A percentile compares a stretch with the other conserved stretches of the same genome.
Conservation (phyloP, 2,329 filamentous ascomycete species). For the Arthrobotrys sinensis region DNA sequence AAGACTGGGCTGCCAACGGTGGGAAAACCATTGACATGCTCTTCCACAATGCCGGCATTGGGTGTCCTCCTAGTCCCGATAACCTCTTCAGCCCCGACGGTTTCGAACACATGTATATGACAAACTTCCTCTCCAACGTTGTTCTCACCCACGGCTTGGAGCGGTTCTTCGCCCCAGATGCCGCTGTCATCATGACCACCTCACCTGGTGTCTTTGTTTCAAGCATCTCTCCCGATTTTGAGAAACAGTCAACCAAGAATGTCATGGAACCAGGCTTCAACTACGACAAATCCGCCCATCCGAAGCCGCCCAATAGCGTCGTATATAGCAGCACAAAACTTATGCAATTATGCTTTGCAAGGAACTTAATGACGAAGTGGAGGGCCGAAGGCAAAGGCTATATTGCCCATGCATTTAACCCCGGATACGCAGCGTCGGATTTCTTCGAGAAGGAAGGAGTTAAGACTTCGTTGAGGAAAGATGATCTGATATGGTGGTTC, state of each 20-base stretch:
- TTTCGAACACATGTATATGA: slow-evolving; percentile 55
- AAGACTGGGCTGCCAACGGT: slow-evolving; percentile 46
- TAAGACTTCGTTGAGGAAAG: slow-evolving; percentile 6
- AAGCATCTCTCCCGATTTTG: slow-evolving; percentile 24
- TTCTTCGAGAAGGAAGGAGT: slow-evolving; percentile 52
- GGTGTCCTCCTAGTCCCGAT: slow-evolving; percentile 32
- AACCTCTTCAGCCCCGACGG: slow-evolving; percentile 37
- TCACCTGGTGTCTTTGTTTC: slow-evolving; percentile 50
- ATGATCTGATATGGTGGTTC: slow-evolving; percentile 47
- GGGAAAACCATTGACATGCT: slow-evolving; percentile 57
- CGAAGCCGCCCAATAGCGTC: slow-evolving; percentile 32
- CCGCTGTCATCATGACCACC: slow-evolving; percentile 47
- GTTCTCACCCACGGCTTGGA: slow-evolving; percentile 48
- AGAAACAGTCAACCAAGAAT: slow-evolving; percentile 22
- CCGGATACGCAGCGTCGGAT: slow-evolving; percentile 44
- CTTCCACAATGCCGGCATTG: slow-evolving; percentile 58
- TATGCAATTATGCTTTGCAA: slow-evolving; percentile 48
- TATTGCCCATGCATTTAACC: slow-evolving; percentile 44
- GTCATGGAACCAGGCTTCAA: slow-evolving; percentile 44
- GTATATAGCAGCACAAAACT: slow-evolving; percentile 45
- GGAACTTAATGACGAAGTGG: slow-evolving; percentile 44
- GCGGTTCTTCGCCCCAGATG: slow-evolving; percentile 45
- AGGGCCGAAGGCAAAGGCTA: slow-evolving; percentile 44
- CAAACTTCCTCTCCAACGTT: slow-evolving; percentile 59
- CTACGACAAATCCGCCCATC: slow-evolving; percentile 30